Conservation (phyloP, 768 basidiomycete species). For the Boletus vinaceobasis region DNA sequence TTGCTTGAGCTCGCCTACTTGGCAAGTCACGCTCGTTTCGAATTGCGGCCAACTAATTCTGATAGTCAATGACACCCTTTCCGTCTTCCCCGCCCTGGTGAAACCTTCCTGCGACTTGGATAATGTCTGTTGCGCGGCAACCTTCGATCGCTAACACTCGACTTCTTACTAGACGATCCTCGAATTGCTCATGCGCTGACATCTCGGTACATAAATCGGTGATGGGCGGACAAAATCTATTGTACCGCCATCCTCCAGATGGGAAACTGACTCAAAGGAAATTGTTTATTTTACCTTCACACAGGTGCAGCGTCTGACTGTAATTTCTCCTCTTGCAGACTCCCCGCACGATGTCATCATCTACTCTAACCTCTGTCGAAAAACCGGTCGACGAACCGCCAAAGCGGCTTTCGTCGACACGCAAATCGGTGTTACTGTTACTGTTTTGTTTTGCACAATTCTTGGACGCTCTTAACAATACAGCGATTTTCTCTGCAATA, state of each 20-base stretch:
- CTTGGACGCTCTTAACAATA: conserved; percentile 43
- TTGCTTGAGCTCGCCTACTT: background rate
- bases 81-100: background rate
- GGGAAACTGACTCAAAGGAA: background rate
- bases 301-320: background rate
- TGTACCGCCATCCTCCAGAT: background rate
- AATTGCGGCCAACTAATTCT: background rate
- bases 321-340: background rate
- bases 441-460: conserved; percentile 42
- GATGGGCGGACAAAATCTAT: background rate
- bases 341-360: conserved; percentile 10
- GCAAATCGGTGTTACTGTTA: conserved; percentile 31
- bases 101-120: background rate
- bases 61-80: background rate
- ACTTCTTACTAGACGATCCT: background rate
- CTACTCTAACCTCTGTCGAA: background rate
- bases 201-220: background rate
- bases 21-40: background rate
- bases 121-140: background rate
- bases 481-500: conserved; percentile 39
- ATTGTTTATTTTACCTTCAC: background rate
- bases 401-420: conserved; percentile 19
- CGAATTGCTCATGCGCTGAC: background rate
- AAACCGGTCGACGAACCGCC: conserved; percentile 1
- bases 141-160: background rate